phyloP scores from a whole-genome alignment of 257 asterid genomes.

The Nicotiana undulata region DNA sequence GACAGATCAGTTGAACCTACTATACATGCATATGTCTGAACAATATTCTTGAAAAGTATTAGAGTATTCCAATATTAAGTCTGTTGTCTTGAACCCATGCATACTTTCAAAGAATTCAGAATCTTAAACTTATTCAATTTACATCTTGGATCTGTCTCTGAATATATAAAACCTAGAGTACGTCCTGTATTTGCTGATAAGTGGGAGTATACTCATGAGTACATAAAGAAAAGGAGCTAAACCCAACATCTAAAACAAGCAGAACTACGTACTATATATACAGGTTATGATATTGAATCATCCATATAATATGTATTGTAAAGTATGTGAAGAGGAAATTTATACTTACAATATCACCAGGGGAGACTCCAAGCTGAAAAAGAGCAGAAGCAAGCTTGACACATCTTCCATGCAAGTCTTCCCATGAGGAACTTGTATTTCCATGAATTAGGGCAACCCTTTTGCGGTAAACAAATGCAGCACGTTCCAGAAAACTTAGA shows the following conservation, averaged over 20 bases:
- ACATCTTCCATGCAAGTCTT: conserved; percentile 27
- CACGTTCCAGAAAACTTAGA: conserved; percentile 26
- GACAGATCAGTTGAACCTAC: too few species aligned
- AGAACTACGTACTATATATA: background rate
- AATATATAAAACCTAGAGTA: too few species aligned
- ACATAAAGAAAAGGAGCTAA: background rate
- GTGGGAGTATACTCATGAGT: background rate
- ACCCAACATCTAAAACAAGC: background rate
- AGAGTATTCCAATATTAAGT: too few species aligned
- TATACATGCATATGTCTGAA: too few species aligned
- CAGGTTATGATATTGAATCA: background rate
- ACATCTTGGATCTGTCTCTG: too few species aligned
- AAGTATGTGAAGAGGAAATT: background rate
- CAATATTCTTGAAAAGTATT: too few species aligned
- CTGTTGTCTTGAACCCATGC: too few species aligned
- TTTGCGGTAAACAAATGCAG: conserved; percentile 25
- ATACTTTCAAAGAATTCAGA: too few species aligned
- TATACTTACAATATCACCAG: conserved; percentile 26
- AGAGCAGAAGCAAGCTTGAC: conserved; percentile 29
- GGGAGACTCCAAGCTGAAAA: conserved; percentile 18
- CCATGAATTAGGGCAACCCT: conserved; percentile 22
- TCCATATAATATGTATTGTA: too few species aligned
- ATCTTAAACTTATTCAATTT: too few species aligned
- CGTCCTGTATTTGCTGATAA: background rate
- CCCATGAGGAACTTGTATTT: conserved; percentile 16